Conservation (phyloP, 495 filamentous ascomycete genomes). For the Lasiosphaeris hirsuta region DNA sequence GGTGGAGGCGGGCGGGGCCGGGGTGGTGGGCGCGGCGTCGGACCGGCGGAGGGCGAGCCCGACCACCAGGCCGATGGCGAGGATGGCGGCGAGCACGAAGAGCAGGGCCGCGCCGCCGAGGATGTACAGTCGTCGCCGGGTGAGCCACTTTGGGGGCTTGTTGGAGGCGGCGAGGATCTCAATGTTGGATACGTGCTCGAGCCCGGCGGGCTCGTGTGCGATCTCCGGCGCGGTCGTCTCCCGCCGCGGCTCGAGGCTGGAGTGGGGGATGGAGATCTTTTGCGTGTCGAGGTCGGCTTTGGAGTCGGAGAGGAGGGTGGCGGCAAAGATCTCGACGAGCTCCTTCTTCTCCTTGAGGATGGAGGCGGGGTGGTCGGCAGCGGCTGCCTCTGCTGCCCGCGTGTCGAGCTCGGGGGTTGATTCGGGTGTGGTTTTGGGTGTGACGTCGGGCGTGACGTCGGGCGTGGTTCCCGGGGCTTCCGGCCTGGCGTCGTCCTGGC, state of each 20-base stretch:
- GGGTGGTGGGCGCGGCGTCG: background rate
- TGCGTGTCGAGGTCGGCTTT: background rate
- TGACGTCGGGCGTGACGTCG: too few species aligned
- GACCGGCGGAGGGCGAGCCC: background rate
- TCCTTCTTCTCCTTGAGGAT: too few species aligned
- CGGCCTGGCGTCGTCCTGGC: too few species aligned
- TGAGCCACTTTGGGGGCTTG: background rate
- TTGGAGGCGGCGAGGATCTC: background rate
- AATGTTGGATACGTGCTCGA: slow-evolving; percentile 3
- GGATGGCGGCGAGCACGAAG: background rate
- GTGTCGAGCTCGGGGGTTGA: too few species aligned
- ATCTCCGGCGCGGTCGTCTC: background rate
- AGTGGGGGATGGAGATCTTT: background rate
- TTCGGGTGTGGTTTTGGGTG: too few species aligned
- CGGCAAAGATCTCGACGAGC: too few species aligned
- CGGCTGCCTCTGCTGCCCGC: too few species aligned
- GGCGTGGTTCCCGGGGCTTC: too few species aligned
- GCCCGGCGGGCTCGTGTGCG: background rate
- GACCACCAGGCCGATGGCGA: slow-evolving; percentile 4
- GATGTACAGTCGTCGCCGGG: background rate
- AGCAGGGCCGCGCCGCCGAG: background rate
- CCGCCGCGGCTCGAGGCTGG: background rate
- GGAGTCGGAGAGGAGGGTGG: too few species aligned
- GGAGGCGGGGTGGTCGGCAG: too few species aligned
- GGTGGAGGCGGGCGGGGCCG: background rate